Evolutionary conservation across 2,329 filamentous ascomycete genomes (phyloP).

Genomic region (Sporothrix euskadiensis): DNA sequence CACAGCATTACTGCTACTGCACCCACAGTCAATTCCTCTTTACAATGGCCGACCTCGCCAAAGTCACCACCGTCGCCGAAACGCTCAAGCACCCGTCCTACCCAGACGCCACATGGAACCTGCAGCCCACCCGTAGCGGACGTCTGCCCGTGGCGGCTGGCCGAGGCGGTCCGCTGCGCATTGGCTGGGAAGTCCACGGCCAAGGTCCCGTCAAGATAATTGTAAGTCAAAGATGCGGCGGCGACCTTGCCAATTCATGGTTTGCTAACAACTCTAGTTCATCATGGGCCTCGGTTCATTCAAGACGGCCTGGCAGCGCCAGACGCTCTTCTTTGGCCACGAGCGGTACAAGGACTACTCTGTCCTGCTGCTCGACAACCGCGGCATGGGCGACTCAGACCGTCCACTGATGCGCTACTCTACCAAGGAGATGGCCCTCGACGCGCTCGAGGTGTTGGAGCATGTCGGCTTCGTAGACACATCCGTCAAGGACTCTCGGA

Average conservation of each 20-base stretch:
- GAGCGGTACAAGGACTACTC: slow-evolving; percentile 66
- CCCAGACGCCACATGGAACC: slow-evolving; percentile 64
- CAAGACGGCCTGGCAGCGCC: slow-evolving; percentile 74
- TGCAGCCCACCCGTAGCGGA: slow-evolving; percentile 65
- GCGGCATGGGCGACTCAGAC: slow-evolving; percentile 78
- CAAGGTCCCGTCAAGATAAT: slow-evolving; percentile 69
- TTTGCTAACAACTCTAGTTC: slow-evolving; percentile 52
- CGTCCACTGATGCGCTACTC: slow-evolving; percentile 77
- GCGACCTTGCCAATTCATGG: neutral
- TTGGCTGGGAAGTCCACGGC: slow-evolving; percentile 80
- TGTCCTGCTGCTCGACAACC: slow-evolving; percentile 77
- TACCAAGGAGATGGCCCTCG: slow-evolving; percentile 80
- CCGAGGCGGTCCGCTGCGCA: slow-evolving; percentile 72
- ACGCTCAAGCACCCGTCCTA: slow-evolving; percentile 67
- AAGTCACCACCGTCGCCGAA: slow-evolving; percentile 52
- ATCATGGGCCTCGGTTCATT: slow-evolving; percentile 77
- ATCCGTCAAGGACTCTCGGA: slow-evolving; percentile 33
- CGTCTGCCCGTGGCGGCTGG: slow-evolving; percentile 64
- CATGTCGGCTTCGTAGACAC: slow-evolving; percentile 57
- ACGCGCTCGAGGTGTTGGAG: slow-evolving; percentile 68
- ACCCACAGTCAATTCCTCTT: neutral
- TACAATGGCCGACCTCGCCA: slow-evolving; percentile 18
- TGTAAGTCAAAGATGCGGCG: slow-evolving; percentile 50
- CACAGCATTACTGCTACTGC: neutral
- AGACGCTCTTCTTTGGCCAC: slow-evolving; percentile 81